phyloP scores from a whole-genome alignment of 2,329 filamentous ascomycete species.

The Trichoderma arundinaceum region DNA sequence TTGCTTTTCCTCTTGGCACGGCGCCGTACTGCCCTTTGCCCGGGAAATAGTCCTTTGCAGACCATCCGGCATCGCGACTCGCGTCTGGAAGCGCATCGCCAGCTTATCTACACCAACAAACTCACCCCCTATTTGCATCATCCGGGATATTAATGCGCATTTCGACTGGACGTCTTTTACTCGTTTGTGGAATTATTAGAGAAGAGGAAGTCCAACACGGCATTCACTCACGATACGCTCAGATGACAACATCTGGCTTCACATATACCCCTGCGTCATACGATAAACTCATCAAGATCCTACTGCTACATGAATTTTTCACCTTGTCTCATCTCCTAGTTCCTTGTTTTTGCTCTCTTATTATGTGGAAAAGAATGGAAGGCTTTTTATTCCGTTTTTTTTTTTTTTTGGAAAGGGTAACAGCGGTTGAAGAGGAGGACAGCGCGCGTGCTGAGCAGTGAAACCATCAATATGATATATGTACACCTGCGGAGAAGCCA shows the following conservation, averaged over 20 bases:
- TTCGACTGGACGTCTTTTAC: not conserved
- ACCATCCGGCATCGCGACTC: not conserved
- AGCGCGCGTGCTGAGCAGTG: not conserved
- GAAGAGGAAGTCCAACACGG: not conserved
- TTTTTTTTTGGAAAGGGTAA: not conserved
- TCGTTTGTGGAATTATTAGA: constrained; percentile 13
- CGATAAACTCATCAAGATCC: constrained; percentile 8
- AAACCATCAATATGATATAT: constrained; percentile 8
- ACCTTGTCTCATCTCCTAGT: constrained; percentile 10
- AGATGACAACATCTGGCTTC: constrained; percentile 2
- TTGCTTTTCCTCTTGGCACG: not conserved
- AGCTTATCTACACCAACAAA: not conserved
- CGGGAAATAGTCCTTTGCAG: not conserved
- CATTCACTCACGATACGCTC: constrained; percentile 23
- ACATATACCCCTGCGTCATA: constrained; percentile 18
- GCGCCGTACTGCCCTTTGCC: not conserved
- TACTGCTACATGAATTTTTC: not conserved
- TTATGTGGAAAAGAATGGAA: constrained; percentile 13
- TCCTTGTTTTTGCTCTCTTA: not conserved
- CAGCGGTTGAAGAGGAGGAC: not conserved
- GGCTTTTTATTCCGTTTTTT: not conserved
- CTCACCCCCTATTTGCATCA: constrained; percentile 1
- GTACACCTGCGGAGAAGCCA: not conserved
- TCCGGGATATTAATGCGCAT: not conserved
- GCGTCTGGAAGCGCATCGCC: not conserved